These are phyloP conservation scores for Corymbia maculata DNA, from an alignment of 345 rosid genomes.

Conservation along the genomic window DNA sequence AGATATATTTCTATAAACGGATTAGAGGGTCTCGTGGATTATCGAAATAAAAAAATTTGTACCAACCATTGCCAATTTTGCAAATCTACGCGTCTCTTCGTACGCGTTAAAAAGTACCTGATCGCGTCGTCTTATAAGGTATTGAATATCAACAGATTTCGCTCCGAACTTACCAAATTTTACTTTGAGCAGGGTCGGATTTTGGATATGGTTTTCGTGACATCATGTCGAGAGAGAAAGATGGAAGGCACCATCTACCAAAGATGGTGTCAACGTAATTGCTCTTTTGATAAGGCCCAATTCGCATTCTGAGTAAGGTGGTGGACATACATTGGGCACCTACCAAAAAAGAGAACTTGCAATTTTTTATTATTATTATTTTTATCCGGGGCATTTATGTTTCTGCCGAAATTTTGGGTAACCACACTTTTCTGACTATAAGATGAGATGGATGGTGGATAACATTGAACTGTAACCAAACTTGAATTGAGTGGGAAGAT, in stretches of 20 bases:
- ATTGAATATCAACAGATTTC: not conserved
- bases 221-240: not conserved
- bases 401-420: not conserved
- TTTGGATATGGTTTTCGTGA: not conserved
- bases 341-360: not conserved
- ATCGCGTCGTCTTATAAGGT: not conserved
- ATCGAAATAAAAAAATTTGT: not conserved
- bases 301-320: not conserved
- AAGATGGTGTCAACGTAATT: not conserved
- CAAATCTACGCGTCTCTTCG: rapidly evolving
- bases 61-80: not conserved
- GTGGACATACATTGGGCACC: not conserved
- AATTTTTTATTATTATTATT: not conserved
- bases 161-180: not conserved
- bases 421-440: not conserved
- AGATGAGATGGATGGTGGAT: not conserved
- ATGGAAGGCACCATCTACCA: not conserved
- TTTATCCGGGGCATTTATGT: not conserved
- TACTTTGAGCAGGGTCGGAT: rapidly evolving
- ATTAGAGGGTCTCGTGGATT: not conserved
- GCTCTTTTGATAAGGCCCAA: not conserved
- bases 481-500: not conserved
- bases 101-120: not conserved
- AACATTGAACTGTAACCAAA: not conserved
- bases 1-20: not conserved